These are phyloP conservation scores for Beverwykella pulmonaria DNA, from an alignment of 495 filamentous ascomycete genomes.

Conservation along the genomic window DNA sequence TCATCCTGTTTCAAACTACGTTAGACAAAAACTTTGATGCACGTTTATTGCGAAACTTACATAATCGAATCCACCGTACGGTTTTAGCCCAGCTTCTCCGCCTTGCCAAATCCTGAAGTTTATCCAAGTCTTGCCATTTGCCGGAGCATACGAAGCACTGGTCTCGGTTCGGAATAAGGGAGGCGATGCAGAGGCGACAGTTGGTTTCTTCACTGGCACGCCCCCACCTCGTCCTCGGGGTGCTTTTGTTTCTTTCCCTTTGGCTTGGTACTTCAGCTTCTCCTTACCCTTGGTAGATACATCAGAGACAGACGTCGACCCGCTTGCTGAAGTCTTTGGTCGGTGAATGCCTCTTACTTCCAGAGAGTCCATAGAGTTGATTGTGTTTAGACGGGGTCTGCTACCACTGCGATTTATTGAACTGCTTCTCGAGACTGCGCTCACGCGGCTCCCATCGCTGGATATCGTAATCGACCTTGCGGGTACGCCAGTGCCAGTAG, in stretches of 20 bases:
- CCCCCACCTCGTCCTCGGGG: slow-evolving; percentile 39
- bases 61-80: slow-evolving; percentile 38
- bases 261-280: slow-evolving; percentile 33
- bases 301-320: slow-evolving; percentile 21
- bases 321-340: slow-evolving; percentile 22
- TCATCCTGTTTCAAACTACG: slow-evolving; percentile 27
- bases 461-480: slow-evolving; percentile 25
- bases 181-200: slow-evolving; percentile 10
- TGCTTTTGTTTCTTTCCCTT: slow-evolving; percentile 37
- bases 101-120: slow-evolving; percentile 40
- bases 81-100: slow-evolving; percentile 23
- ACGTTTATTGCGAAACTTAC: slow-evolving; percentile 10
- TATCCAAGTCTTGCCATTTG: slow-evolving; percentile 32
- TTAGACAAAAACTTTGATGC: not conserved
- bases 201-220: slow-evolving; percentile 32
- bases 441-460: slow-evolving; percentile 26
- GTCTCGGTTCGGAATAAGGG: slow-evolving; percentile 24
- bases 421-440: slow-evolving; percentile 21
- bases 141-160: not conserved
- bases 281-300: slow-evolving; percentile 23
- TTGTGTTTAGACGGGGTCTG: slow-evolving; percentile 15
- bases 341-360: slow-evolving; percentile 13
- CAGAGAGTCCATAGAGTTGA: slow-evolving; percentile 18
- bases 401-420: slow-evolving; percentile 17
- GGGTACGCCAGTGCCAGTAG: slow-evolving; percentile 7